A percentile compares a stretch with the other conserved stretches of the same genome.
Conservation (phyloP, 805 yeast genomes). For the Scheffersomyces stipitis region DNA sequence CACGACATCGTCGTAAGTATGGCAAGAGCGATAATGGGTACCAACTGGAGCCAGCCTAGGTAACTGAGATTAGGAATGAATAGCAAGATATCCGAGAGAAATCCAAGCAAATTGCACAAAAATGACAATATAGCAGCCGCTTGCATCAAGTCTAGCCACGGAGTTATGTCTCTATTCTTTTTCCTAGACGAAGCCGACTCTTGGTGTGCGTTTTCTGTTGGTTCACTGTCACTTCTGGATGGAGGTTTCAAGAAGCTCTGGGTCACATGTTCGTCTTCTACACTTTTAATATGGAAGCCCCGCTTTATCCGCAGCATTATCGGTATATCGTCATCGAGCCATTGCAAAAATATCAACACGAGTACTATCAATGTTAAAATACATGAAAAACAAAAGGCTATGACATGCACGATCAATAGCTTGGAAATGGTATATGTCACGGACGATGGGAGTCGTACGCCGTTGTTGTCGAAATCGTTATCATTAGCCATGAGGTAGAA, state of each 20-base stretch:
- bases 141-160: constrained; percentile 50
- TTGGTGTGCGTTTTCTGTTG: neutral
- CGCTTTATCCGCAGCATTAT: neutral
- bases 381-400: constrained; percentile 34
- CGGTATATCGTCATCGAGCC: constrained; percentile 4
- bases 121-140: constrained; percentile 68
- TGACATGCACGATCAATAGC: constrained; percentile 40
- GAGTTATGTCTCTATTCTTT: constrained; percentile 4
- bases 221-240: neutral
- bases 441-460: constrained; percentile 38
- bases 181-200: neutral
- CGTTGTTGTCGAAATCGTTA: constrained; percentile 12
- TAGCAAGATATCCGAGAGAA: constrained; percentile 76
- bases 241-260: neutral
- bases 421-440: constrained; percentile 42
- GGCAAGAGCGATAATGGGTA: constrained; percentile 65
- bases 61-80: constrained; percentile 75
- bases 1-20: constrained; percentile 66
- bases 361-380: constrained; percentile 16
- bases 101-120: constrained; percentile 66
- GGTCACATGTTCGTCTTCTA: too few relatives aligned
- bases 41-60: constrained; percentile 83
- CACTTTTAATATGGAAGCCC: neutral
- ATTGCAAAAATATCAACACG: constrained; percentile 6
- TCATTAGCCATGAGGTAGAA: constrained; percentile 10